phyloP scores from a whole-genome alignment of 192 early-diverging fungal genomes.

The Coemansia sp. region DNA sequence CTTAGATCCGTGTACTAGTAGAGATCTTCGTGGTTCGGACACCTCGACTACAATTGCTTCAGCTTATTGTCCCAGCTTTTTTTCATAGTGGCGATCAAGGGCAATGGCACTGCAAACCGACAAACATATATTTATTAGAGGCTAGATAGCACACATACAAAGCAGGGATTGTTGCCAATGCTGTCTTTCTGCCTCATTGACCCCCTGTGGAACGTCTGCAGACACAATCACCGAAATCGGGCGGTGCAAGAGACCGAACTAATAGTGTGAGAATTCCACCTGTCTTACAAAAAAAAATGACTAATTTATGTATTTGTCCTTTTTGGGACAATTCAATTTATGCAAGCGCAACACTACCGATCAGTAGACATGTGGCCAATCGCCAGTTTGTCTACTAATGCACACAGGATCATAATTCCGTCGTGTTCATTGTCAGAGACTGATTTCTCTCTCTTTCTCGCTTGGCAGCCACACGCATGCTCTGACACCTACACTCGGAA shows the following conservation, averaged over 20 bases:
- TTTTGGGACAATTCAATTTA: conserved; percentile 5
- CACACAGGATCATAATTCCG: conserved; percentile 5
- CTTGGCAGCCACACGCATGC: not conserved
- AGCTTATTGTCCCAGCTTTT: not conserved
- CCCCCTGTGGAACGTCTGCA: not conserved
- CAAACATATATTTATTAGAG: not conserved
- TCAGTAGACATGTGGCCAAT: conserved; percentile 6
- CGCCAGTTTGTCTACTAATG: not conserved
- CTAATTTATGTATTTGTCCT: not conserved
- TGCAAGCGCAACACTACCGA: not conserved
- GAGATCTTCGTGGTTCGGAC: not conserved
- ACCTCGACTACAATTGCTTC: not conserved
- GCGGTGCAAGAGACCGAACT: not conserved
- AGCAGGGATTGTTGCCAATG: not conserved
- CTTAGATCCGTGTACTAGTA: not conserved
- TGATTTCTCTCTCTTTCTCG: not conserved
- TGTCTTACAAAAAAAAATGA: not conserved
- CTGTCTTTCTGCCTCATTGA: too few species aligned
- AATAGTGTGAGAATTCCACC: not conserved
- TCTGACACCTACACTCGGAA: not conserved
- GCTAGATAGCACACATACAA: not conserved
- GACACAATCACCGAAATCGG: not conserved
- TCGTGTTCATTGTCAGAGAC: not conserved
- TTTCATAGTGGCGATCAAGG: not conserved
- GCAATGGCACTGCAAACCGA: not conserved